Evolutionary conservation across 805 yeast species (phyloP), one percentile per base, ranked within the genome.

Genomic region (Vanderwaltozyma yarrowii): DNA sequence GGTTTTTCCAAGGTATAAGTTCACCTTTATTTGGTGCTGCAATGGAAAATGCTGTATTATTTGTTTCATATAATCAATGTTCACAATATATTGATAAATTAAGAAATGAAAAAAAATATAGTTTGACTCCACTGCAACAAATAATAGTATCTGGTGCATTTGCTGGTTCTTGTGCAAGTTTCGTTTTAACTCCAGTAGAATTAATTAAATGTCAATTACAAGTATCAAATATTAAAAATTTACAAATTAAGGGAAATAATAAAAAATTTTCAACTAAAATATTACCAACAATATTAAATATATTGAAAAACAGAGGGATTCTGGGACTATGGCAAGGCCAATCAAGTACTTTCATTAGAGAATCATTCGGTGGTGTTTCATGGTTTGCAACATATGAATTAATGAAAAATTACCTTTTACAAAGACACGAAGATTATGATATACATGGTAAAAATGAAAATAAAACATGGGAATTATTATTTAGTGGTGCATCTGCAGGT

Each of bases 331-430:
- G 95, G 95, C 74, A 74, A 45, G 97, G 97, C 2, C 87, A 87
- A 47, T 65, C 77, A 0, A 78, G 92, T 16, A 88, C 97, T 0
- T 61, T 85, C 34, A 45, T 83, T 2, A 71, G 96, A 50, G 97
- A 88, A 56, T 71, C 84, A 28, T 80, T 87, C 21, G 96, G 96
- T 7, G 83, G 95, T 2, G 84, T 94, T 4, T 78, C 89, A 2
- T 88, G 96, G 96, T 88, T 88, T 63, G 89, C 95, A 0, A 74
- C 92, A 14, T 87, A 87, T 57, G 95, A 87, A 54, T 61, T 69
- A 32, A 62, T 74, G 45, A 66, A 67, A 41, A 44, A 44, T n/a
- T 32, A 37, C 16, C 49, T 64, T 46, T 53, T 49, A 37, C 57
- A 46, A 23, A 46, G 45, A 35, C 52, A 53, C 15, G 23, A 27